Conservation (phyloP, 2,329 filamentous ascomycete genomes). For the Diaporthe humulicola region DNA sequence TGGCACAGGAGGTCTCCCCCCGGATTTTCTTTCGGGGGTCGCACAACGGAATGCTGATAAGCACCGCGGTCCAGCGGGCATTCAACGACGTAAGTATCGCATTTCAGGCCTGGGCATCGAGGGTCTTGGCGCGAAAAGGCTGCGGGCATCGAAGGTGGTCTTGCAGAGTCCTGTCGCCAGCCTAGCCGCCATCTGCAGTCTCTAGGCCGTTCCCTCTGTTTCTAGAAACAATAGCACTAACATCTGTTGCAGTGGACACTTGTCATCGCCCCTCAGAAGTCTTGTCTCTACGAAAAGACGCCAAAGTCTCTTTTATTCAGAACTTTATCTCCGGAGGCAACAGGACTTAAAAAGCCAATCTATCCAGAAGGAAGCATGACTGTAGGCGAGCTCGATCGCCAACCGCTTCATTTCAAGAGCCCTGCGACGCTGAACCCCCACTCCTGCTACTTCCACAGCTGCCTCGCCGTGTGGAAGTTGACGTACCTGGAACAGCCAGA, state of each 20-base stretch:
- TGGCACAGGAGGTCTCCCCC: neutral
- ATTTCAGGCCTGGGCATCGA: too few relatives aligned
- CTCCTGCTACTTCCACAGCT: slow-evolving; percentile 28
- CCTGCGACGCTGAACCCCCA: neutral
- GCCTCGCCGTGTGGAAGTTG: slow-evolving; percentile 32
- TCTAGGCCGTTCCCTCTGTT: rapidly evolving
- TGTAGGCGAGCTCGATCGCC: neutral
- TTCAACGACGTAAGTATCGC: neutral
- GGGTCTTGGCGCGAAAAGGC: neutral
- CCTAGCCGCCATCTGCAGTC: too few relatives aligned
- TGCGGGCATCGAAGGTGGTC: neutral
- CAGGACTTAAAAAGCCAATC: neutral
- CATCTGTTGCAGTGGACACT: neutral
- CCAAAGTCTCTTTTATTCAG: neutral
- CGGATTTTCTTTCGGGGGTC: neutral
- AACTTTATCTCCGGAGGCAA: neutral
- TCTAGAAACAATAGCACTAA: neutral
- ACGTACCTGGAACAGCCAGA: slow-evolving; percentile 20
- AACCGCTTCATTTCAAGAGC: neutral
- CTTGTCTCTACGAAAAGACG: neutral
- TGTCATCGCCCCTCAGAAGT: neutral
- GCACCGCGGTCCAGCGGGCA: neutral
- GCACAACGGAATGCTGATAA: neutral
- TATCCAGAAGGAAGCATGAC: neutral
- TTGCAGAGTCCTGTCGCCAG: neutral